Conservation (phyloP, 495 filamentous ascomycete genomes). For the Amphirosellinia nigrospora region DNA sequence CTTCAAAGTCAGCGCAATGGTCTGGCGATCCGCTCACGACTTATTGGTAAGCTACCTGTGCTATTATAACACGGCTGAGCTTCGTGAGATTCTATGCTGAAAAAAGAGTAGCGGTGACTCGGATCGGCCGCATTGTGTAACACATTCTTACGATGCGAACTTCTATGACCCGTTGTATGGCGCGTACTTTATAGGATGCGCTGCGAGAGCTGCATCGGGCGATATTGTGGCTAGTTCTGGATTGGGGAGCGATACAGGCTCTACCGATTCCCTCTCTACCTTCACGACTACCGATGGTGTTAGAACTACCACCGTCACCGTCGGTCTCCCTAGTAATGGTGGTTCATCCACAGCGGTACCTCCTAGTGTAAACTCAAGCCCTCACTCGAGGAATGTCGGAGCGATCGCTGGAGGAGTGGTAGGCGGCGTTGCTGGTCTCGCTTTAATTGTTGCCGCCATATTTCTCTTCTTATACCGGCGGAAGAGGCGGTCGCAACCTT, state of each 20-base stretch:
- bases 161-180: slow-evolving; percentile 38
- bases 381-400: slow-evolving; percentile 29
- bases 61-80: not conserved
- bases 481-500: slow-evolving; percentile 15
- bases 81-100: slow-evolving; percentile 27
- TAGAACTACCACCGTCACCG: slow-evolving; percentile 33
- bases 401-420: slow-evolving; percentile 50
- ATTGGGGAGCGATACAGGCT: slow-evolving; percentile 19
- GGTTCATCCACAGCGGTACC: slow-evolving; percentile 27
- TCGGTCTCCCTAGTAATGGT: slow-evolving; percentile 21
- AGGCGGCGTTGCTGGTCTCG: slow-evolving; percentile 45
- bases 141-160: slow-evolving; percentile 35
- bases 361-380: not conserved
- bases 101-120: slow-evolving; percentile 29
- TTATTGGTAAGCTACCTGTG: slow-evolving; percentile 32
- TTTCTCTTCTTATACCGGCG: slow-evolving; percentile 36
- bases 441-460: slow-evolving; percentile 38
- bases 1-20: slow-evolving; percentile 24
- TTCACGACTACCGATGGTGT: slow-evolving; percentile 20
- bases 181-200: slow-evolving; percentile 38
- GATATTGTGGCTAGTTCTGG: slow-evolving; percentile 33
- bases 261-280: slow-evolving; percentile 22
- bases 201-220: slow-evolving; percentile 28
- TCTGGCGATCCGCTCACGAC: slow-evolving; percentile 24
- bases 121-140: slow-evolving; percentile 35